Evolutionary conservation across 208 protist species (phyloP).

Genomic region (Leptomonas seymouri): DNA sequence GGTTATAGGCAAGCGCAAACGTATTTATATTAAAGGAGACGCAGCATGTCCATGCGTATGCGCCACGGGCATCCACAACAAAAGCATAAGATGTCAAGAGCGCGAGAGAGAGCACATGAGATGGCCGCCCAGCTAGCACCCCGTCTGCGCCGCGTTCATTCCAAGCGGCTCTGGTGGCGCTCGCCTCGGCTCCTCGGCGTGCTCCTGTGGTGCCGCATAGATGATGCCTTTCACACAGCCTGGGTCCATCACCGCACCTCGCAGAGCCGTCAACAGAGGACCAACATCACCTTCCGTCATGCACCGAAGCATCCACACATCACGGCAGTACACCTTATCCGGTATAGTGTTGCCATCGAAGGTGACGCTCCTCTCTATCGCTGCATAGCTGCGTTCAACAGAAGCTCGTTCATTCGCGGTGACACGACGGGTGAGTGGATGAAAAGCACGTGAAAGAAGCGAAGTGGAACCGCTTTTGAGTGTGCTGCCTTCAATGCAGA

Average conservation of each 20-base stretch:
- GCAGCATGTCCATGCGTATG: no score
- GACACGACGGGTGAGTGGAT: background rate
- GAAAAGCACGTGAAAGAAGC: background rate
- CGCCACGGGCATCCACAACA: no score
- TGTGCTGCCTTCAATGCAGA: background rate
- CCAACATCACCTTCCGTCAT: conserved; percentile 1
- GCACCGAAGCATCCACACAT: conserved; percentile 14
- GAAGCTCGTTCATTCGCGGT: background rate
- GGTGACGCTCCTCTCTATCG: background rate
- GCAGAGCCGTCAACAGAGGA: background rate
- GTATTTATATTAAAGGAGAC: no score
- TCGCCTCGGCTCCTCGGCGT: background rate
- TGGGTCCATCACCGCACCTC: background rate
- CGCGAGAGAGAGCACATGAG: no score
- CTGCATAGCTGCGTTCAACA: background rate
- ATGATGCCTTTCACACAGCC: conserved; percentile 1
- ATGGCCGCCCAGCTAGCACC: background rate
- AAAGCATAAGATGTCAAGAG: no score
- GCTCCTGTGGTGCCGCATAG: background rate
- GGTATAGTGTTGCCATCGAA: background rate
- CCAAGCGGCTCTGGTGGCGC: background rate
- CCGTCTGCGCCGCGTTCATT: background rate
- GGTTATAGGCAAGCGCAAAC: no score
- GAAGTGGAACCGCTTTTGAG: background rate
- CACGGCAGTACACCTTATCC: background rate